Conservation (phyloP, 179 eudicot species). For the Sideroxylon spinosum region DNA sequence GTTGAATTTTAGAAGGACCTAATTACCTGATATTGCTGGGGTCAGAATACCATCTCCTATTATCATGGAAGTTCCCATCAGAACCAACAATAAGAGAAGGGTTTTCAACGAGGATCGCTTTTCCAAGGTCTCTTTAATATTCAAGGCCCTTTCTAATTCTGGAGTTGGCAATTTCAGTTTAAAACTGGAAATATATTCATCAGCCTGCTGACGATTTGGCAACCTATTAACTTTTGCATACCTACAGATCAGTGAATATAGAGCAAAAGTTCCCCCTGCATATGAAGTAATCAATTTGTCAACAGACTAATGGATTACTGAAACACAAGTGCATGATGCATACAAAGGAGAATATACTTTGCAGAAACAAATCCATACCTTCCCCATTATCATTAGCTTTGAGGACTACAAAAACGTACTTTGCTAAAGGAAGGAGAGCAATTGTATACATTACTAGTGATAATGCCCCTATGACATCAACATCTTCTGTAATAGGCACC, state of each 20-base stretch:
- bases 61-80: conserved; percentile 84
- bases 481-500: conserved; percentile 70
- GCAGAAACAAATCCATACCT: conserved; percentile 43
- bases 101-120: conserved; percentile 52
- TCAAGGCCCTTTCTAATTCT: conserved; percentile 82
- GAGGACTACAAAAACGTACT: conserved; percentile 87
- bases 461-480: conserved; percentile 81
- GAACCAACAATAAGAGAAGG: conserved; percentile 68
- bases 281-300: conserved; percentile 7
- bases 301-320: conserved; percentile 6
- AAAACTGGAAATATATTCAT: conserved; percentile 79
- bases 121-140: conserved; percentile 70
- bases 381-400: conserved; percentile 96
- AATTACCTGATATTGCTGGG: conserved; percentile 90
- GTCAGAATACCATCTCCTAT: conserved; percentile 95
- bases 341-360: not conserved
- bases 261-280: conserved; percentile 82
- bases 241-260: conserved; percentile 80
- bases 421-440: conserved; percentile 75
- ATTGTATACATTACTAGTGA: conserved; percentile 88
- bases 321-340: not conserved
- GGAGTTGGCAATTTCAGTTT: conserved; percentile 90
- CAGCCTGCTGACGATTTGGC: conserved; percentile 88
- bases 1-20: not conserved
- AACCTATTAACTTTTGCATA: conserved; percentile 78